Evolutionary conservation across 176 grass and related monocot genomes (phyloP).

Genomic region (Carex parvula): DNA sequence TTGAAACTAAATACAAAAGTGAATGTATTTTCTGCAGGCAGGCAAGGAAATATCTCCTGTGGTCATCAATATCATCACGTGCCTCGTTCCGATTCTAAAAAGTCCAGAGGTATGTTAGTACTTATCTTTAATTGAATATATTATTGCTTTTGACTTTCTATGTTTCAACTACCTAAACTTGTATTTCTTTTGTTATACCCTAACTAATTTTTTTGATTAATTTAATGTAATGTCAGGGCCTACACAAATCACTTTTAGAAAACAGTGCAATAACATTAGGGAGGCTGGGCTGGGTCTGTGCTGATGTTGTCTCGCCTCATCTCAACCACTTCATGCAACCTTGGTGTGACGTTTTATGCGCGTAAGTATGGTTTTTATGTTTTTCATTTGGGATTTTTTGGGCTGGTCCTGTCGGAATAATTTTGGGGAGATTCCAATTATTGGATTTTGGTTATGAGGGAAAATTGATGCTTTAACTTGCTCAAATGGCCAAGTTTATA

Average conservation of each 20-base stretch:
- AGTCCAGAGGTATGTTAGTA: conserved; percentile 51
- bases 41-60: conserved; percentile 79
- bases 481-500: background rate
- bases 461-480: background rate
- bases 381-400: background rate
- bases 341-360: conserved; percentile 85
- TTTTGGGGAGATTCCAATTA: background rate
- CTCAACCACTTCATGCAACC: conserved; percentile 91
- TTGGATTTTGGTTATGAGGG: background rate
- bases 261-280: conserved; percentile 96
- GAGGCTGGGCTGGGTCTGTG: conserved; percentile 93
- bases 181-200: background rate
- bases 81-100: conserved; percentile 67
- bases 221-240: conserved; percentile 35
- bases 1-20: background rate
- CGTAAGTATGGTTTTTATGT: conserved; percentile 45
- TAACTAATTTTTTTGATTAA: conserved; percentile 13
- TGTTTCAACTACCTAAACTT: background rate
- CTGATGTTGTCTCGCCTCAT: conserved; percentile 84
- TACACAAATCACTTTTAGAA: conserved; percentile 89
- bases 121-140: conserved; percentile 1
- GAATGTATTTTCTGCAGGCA: conserved; percentile 49
- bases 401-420: background rate
- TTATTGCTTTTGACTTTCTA: conserved; percentile 6
- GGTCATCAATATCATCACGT: conserved; percentile 67